Base-by-base conservation (phyloP, 148 eudicot genomes). In the Arctostaphylos glauca region DNA sequence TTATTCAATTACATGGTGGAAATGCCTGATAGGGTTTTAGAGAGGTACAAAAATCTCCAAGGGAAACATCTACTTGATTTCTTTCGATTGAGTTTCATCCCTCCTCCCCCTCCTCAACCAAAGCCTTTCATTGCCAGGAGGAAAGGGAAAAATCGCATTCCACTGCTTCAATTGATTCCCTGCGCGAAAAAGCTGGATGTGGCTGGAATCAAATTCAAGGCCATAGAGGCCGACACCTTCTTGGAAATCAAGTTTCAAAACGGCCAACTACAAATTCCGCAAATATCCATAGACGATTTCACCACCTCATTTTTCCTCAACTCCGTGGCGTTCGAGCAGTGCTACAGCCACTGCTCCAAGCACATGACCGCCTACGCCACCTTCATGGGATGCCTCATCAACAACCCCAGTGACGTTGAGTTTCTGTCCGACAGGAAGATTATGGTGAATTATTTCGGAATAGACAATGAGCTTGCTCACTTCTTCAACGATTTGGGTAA, bases 31-130 rank as follows among this genome's bases (percentile, higher is more conserved):
- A 52, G 12, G 49, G 53, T 73, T 47, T 46, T 73, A 9, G 50
- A 46, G 23, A 73, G 76, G 76, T 19, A 16, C 16, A 1, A 9
- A 19, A 9, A 73, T 46, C 76, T 19, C 46, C 25, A 73, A 19
- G 76, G 76, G 21, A 73, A 73, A 3, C 76, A 73, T 44, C 49
- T 73, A 46, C 76, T 73, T 15, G 76, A 73, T 47, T 73, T 73
- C 52, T 18, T 73, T 19, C 53, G 76, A 8, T 46, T 46, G 76
- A 73, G 76, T 73, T 73, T 73, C 19, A 46, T 73, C 76, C 53
- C 76, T 46, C 52, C 12, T 31, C 46, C 48, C 5, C 50, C 49
- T 44, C 50, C 49, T 44, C 53, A 46, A 19, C 13, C 19, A 73
- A 73, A 19, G 23, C 50, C 31, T 38, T 13, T 5, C 46, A 1